phyloP scores from a whole-genome alignment of 75 land plant species.

The Chamaecyparis obtusa region DNA sequence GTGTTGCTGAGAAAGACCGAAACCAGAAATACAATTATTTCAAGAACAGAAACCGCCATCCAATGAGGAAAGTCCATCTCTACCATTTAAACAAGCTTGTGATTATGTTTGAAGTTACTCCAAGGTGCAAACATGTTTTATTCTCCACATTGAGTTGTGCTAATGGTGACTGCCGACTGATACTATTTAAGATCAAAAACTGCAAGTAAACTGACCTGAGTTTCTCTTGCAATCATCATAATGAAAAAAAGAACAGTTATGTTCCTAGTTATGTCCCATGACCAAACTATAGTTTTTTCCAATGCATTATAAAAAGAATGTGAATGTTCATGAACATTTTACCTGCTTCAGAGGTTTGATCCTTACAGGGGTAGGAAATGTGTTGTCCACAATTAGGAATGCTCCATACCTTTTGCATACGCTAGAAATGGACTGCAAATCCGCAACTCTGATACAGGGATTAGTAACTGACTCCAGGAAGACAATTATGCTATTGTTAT shows the following conservation, averaged over 20 bases:
- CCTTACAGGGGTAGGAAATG: slow-evolving; percentile 29
- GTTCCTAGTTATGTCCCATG: not conserved
- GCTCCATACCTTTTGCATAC: slow-evolving; percentile 31
- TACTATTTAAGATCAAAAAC: not conserved
- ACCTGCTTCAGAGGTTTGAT: slow-evolving; percentile 29
- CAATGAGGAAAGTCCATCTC: not conserved
- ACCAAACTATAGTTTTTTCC: not conserved
- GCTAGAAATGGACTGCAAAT: slow-evolving; percentile 12
- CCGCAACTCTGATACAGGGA: slow-evolving; percentile 27
- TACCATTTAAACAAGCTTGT: not conserved
- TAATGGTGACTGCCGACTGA: not conserved
- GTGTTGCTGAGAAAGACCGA: not conserved
- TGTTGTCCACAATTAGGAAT: slow-evolving; percentile 31
- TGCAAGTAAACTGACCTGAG: not conserved
- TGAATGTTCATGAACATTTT: not conserved
- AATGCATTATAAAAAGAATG: not conserved
- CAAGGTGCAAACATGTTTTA: not conserved
- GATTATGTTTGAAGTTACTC: not conserved
- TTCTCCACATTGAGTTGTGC: not conserved
- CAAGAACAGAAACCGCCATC: not conserved
- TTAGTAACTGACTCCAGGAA: slow-evolving; percentile 29
- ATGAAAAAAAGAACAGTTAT: not conserved
- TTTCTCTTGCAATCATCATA: not conserved
- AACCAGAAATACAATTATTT: not conserved
- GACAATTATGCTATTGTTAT: slow-evolving; percentile 16